A percentile compares a stretch with the other conserved stretches of the same genome.
Conservation (phyloP, 2,329 filamentous ascomycete genomes). For the Calonectria fujianensis region DNA sequence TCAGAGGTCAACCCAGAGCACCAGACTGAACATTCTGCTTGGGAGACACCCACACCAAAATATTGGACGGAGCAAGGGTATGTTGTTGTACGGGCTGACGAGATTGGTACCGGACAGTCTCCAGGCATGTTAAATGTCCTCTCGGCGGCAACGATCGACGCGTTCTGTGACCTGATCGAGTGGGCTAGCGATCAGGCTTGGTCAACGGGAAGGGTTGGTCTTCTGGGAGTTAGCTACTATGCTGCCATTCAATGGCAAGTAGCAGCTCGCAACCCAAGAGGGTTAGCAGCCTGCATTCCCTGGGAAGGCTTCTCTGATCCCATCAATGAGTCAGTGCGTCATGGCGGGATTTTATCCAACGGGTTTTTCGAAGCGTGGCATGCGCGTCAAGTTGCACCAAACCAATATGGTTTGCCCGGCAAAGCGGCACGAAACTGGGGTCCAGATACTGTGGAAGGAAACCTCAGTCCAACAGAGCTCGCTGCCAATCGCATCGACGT, state of each 20-base stretch:
- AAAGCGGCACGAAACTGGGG: constrained; percentile 58
- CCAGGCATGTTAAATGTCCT: constrained; percentile 69
- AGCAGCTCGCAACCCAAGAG: constrained; percentile 66
- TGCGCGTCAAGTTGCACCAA: constrained; percentile 55
- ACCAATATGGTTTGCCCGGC: constrained; percentile 78
- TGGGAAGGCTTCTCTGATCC: constrained; percentile 73
- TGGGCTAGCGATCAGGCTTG: constrained; percentile 67
- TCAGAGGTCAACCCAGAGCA: constrained; percentile 72
- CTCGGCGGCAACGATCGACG: constrained; percentile 67
- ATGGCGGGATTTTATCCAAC: constrained; percentile 24
- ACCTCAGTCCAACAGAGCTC: constrained; percentile 71
- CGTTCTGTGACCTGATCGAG: constrained; percentile 70
- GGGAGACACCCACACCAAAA: constrained; percentile 75
- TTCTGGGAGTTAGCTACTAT: constrained; percentile 69
- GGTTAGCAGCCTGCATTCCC: constrained; percentile 67
- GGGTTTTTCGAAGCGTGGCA: constrained; percentile 22
- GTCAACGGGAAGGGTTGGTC: constrained; percentile 68
- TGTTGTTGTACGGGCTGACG: constrained; percentile 72
- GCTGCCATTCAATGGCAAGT: constrained; percentile 68
- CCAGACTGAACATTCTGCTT: constrained; percentile 71
- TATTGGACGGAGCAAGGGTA: constrained; percentile 75
- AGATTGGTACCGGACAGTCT: constrained; percentile 68
- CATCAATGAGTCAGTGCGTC: constrained; percentile 68
- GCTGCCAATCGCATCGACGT: constrained; percentile 67
- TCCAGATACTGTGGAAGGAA: constrained; percentile 73